Evolutionary conservation across 257 asterid species (phyloP), one percentile per base, ranked within the genome.

Genomic region (Solanum peruvianum): DNA sequence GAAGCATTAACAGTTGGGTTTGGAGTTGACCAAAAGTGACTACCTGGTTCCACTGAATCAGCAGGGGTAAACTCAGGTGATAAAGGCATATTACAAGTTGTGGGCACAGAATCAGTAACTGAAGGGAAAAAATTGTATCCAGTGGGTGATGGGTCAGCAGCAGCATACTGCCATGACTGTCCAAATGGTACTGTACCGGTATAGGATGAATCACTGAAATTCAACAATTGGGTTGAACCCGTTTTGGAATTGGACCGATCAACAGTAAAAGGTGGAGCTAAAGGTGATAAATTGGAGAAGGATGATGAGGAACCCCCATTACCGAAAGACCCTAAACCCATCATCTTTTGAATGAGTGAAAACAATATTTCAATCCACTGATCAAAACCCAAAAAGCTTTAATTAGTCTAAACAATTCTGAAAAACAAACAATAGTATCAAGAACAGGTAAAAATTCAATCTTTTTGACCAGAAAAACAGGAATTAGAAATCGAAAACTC

Each of bases 241-340:
- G 94, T 90, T 37, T 92, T 95, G 71, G 93, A 91, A 91, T 90
- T 92, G 87, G 90, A 83, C 83, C 98, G 91, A 88, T 93, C 97
- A 83, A 97, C 96, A 87, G 98, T 96, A 90, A 97, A 97, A 2
- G 99, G 99, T n/a, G 98, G 98, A 25, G 99, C 99, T 88, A 91
- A 85, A 87, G 99, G 94, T 78, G 99, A 97, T 87, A 97, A 91
- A 93, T 93, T 95, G 14, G 98, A 95, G 80, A 90, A 88, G 7
- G 98, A 89, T 5, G 97, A 88, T 14, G 95, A 90, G 7, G 94
- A 88, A 41, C 93, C 97, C 67, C 98, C 97, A 21, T 92, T 92
- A 86, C 94, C 94, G 88, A 91, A 70, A 87, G 92, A 87, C 88
- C 98, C 94, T 33, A 92, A 92, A 89, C 97, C 93, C 94, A 93